Evolutionary conservation across 2,329 filamentous ascomycete genomes (phyloP).

Genomic region (Mollisia scopiformis): DNA sequence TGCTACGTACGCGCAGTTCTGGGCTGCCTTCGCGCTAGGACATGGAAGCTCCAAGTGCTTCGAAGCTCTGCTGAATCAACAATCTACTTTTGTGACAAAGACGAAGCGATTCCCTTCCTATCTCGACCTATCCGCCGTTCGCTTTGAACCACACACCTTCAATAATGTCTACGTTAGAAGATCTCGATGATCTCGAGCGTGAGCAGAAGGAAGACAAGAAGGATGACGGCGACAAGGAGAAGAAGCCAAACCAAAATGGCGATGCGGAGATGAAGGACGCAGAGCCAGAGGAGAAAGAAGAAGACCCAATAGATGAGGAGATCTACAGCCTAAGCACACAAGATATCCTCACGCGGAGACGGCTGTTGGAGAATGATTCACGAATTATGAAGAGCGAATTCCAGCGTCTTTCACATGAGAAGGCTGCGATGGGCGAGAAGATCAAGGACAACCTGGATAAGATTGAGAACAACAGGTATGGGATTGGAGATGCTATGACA

Average conservation of each 20-base stretch:
- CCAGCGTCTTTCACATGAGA: constrained; percentile 92
- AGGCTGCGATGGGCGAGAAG: constrained; percentile 94
- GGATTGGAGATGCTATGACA: constrained; percentile 7
- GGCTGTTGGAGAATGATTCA: constrained; percentile 94
- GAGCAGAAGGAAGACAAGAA: constrained; percentile 67
- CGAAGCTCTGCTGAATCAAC: constrained; percentile 13
- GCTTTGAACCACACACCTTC: constrained; percentile 4
- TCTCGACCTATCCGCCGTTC: not conserved
- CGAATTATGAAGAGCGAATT: constrained; percentile 98
- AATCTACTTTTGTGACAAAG: not conserved
- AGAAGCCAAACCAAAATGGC: constrained; percentile 59
- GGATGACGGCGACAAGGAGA: constrained; percentile 57
- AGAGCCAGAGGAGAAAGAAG: constrained; percentile 68
- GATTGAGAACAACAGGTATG: constrained; percentile 97
- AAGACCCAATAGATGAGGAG: constrained; percentile 88
- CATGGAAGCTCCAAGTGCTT: constrained; percentile 17
- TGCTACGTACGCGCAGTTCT: not conserved
- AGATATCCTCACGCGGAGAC: constrained; percentile 89
- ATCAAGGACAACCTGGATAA: constrained; percentile 99
- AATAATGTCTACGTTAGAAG: constrained; percentile 75
- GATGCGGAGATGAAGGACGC: constrained; percentile 94
- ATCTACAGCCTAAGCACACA: constrained; percentile 91
- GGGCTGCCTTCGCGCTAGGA: constrained; percentile 5
- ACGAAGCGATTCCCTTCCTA: not conserved
- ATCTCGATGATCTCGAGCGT: constrained; percentile 76